Conservation (phyloP, 2,329 filamentous ascomycete species). For the Paraphaeosphaeria sporulosa region DNA sequence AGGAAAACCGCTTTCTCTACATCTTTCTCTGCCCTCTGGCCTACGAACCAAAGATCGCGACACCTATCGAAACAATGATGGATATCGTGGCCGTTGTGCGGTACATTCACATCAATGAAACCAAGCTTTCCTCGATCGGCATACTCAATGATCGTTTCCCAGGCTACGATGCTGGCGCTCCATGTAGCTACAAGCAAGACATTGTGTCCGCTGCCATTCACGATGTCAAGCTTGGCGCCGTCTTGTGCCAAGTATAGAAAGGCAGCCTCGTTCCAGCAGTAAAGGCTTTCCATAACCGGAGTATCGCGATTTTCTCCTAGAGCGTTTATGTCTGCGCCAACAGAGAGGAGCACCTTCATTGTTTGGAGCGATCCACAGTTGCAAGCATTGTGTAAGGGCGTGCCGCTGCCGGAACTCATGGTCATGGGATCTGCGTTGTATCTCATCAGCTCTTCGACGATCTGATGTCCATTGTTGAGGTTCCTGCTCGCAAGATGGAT, state of each 20-base stretch:
- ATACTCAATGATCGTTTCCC: neutral
- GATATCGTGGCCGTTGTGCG: conserved; percentile 9
- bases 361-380: conserved; percentile 7
- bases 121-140: neutral
- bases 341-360: neutral
- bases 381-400: conserved; percentile 10
- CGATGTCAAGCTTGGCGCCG: conserved; percentile 7
- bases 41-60: conserved; percentile 5
- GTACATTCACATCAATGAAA: neutral
- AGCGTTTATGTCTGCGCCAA: conserved; percentile 3
- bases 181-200: conserved; percentile 5
- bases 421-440: conserved; percentile 8
- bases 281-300: conserved; percentile 6
- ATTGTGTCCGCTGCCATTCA: conserved; percentile 4
- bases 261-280: conserved; percentile 8
- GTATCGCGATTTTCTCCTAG: conserved; percentile 1
- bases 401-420: neutral
- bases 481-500: conserved; percentile 13
- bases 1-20: neutral
- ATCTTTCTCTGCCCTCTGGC: neutral
- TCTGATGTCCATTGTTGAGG: neutral
- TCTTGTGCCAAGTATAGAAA: neutral
- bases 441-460: conserved; percentile 3
- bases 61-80: conserved; percentile 3
- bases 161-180: neutral